These are phyloP conservation scores for Diplodia sapinea DNA, from an alignment of 2,329 filamentous ascomycete species.

Conservation along the genomic window DNA sequence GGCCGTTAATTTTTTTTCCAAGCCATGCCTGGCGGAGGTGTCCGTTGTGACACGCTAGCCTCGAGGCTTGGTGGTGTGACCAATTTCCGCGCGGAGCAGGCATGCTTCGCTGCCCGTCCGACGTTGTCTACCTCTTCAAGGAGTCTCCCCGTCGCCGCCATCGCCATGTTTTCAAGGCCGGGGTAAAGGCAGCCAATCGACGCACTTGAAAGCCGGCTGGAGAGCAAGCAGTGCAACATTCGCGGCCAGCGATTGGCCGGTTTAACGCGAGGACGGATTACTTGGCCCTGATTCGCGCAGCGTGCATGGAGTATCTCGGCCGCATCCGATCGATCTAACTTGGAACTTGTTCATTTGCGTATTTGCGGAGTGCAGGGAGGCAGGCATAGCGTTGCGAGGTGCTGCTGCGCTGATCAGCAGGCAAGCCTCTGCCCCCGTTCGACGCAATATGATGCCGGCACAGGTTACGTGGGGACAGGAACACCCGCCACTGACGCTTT, in stretches of 20 bases:
- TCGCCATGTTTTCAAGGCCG: not conserved
- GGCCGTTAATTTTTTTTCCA: not conserved
- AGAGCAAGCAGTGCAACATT: not conserved
- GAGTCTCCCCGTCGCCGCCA: not conserved
- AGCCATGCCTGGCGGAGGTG: not conserved
- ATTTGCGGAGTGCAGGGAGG: not conserved
- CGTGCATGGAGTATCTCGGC: not conserved
- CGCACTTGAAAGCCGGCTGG: no score
- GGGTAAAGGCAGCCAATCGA: not conserved
- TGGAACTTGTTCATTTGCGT: not conserved
- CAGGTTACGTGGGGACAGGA: constrained; percentile 4
- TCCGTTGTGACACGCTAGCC: not conserved
- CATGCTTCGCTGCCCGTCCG: not conserved
- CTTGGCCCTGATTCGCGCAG: not conserved
- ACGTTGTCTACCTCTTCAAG: constrained; percentile 7
- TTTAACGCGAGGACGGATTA: not conserved
- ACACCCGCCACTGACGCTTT: constrained; percentile 21
- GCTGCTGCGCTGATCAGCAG: constrained; percentile 9
- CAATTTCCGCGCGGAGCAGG: not conserved
- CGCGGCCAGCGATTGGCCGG: not conserved
- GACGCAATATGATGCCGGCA: not conserved
- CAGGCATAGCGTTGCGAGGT: not conserved
- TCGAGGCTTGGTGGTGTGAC: constrained; percentile 16
- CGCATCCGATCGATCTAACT: not conserved
- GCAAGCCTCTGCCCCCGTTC: not conserved